These are phyloP conservation scores for Leccinum imitatum DNA, from an alignment of 768 basidiomycete species.

Conservation along the genomic window DNA sequence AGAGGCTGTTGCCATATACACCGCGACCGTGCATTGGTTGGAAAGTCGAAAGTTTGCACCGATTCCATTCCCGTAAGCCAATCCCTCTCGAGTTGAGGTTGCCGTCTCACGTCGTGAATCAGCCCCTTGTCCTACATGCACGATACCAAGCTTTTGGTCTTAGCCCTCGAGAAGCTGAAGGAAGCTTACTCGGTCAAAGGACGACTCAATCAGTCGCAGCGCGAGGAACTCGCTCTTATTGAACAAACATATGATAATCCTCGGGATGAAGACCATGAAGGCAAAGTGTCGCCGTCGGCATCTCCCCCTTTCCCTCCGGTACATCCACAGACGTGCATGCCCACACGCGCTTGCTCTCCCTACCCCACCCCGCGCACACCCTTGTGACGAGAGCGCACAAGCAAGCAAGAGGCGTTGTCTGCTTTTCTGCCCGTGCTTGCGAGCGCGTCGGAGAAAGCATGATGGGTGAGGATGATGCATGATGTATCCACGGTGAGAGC, in stretches of 20 bases:
- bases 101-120: slow-evolving; percentile 4
- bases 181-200: slow-evolving; percentile 99
- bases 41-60: slow-evolving; percentile 98
- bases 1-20: slow-evolving; percentile 98
- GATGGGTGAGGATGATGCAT: too few relatives aligned
- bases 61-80: slow-evolving; percentile 90
- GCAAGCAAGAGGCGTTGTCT: too few relatives aligned
- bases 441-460: too few relatives aligned
- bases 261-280: too few relatives aligned
- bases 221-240: slow-evolving; percentile 96
- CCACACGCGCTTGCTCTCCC: too few relatives aligned
- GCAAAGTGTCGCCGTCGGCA: too few relatives aligned
- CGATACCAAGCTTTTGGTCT: slow-evolving; percentile 94
- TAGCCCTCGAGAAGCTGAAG: slow-evolving; percentile 97
- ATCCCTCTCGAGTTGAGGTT: background rate
- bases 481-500: too few relatives aligned
- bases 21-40: slow-evolving; percentile 98
- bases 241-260: slow-evolving; percentile 99
- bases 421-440: too few relatives aligned
- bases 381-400: too few relatives aligned
- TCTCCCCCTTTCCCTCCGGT: too few relatives aligned
- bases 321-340: too few relatives aligned
- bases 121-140: slow-evolving; percentile 98
- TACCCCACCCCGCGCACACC: too few relatives aligned
- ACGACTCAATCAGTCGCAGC: slow-evolving; percentile 95